These are phyloP conservation scores for Pugionium cornutum DNA, from an alignment of 345 rosid genomes.

Conservation along the genomic window DNA sequence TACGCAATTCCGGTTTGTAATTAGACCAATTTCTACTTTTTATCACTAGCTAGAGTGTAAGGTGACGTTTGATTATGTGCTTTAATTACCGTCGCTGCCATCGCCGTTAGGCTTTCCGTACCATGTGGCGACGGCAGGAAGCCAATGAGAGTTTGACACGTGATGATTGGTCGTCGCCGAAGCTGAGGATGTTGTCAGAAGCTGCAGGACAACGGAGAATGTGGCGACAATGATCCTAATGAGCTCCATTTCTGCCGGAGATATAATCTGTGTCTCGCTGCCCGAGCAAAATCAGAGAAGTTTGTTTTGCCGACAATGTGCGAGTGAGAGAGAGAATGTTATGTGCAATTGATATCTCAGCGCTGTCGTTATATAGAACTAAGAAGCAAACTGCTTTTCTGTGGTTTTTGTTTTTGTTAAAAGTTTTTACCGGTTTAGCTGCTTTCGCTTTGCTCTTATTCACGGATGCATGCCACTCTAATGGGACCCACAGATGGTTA, in stretches of 20 bases:
- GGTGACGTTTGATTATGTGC: not conserved
- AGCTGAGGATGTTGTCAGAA: constrained; percentile 16
- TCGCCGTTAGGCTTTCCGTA: constrained; percentile 94
- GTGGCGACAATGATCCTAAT: constrained; percentile 17
- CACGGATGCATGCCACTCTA: constrained; percentile 51
- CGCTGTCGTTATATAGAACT: constrained; percentile 31
- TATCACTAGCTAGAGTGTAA: not conserved
- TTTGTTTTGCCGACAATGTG: constrained; percentile 39
- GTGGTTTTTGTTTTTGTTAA: constrained; percentile 32
- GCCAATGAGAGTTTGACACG: constrained; percentile 59
- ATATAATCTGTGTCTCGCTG: constrained; percentile 24
- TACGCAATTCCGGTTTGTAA: not conserved
- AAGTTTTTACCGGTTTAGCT: constrained; percentile 10
- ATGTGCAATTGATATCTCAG: constrained; percentile 29
- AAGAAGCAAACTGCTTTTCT: constrained; percentile 32
- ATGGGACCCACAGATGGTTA: constrained; percentile 63
- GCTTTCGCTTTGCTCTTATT: constrained; percentile 35
- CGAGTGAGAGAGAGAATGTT: constrained; percentile 24
- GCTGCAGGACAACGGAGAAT: constrained; percentile 32
- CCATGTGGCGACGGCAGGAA: constrained; percentile 95
- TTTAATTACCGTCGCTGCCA: constrained; percentile 77
- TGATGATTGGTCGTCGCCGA: constrained; percentile 3
- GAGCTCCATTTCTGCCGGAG: constrained; percentile 42
- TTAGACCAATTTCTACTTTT: not conserved
- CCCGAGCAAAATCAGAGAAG: not conserved